phyloP scores from a whole-genome alignment of 352 stramenopile genomes.

The Globisporangium uncinulatum region DNA sequence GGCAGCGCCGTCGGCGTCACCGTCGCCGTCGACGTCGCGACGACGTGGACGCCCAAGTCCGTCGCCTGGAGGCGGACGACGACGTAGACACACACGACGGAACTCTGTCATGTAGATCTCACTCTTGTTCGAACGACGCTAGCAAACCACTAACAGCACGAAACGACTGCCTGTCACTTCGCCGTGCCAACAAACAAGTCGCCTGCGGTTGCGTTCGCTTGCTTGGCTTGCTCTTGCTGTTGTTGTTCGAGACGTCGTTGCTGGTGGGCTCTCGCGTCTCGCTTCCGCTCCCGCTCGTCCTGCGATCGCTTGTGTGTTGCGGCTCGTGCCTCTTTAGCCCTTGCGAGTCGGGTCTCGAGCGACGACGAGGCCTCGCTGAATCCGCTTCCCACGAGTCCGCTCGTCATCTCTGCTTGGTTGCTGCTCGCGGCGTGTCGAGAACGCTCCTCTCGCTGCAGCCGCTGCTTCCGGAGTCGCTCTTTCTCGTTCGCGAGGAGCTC shows the following conservation, averaged over 20 bases:
- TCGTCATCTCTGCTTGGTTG: conserved; percentile 4
- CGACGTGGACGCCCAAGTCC: conserved; percentile 21
- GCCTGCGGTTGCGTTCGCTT: conserved; percentile 1
- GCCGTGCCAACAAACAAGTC: conserved; percentile 23
- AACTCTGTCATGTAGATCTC: conserved; percentile 43
- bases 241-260: conserved; percentile 14
- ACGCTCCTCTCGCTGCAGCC: conserved; percentile 34
- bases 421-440: conserved; percentile 15
- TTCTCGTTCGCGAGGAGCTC: conserved; percentile 38
- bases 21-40: conserved; percentile 22
- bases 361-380: not conserved
- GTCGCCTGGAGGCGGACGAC: conserved; percentile 2
- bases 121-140: conserved; percentile 5
- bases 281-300: conserved; percentile 15
- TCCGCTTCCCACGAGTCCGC: not conserved
- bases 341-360: conserved; percentile 7
- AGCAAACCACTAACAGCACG: not conserved
- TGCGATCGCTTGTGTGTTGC: conserved; percentile 9
- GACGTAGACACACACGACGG: conserved; percentile 13
- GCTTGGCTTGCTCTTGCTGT: conserved; percentile 8
- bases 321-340: conserved; percentile 5
- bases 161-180: conserved; percentile 1
- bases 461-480: conserved; percentile 39
- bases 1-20: not conserved
- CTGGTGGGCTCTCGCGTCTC: conserved; percentile 4